Evolutionary conservation across 2,329 filamentous ascomycete species (phyloP).

Genomic region (Cercospora beticola): DNA sequence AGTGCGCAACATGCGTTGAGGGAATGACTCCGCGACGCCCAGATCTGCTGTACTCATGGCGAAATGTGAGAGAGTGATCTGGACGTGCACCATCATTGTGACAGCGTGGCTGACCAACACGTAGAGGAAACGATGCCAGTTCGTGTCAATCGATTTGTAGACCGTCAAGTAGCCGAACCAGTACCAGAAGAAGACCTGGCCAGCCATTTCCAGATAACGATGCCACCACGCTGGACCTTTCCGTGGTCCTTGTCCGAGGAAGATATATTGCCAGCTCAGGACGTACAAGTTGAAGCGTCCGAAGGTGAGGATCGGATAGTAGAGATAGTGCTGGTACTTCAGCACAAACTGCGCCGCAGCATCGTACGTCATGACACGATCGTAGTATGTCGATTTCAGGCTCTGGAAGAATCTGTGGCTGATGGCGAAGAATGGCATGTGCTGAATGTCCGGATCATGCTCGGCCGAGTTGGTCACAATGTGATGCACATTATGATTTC

Average conservation of each 20-base stretch:
- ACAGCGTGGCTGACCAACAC: constrained; percentile 64
- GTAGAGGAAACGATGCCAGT: constrained; percentile 59
- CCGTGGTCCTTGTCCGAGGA: constrained; percentile 55
- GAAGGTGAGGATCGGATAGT: constrained; percentile 64
- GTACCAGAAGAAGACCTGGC: constrained; percentile 65
- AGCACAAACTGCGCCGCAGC: constrained; percentile 59
- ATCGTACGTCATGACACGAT: constrained; percentile 65
- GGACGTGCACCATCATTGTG: constrained; percentile 68
- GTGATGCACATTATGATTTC: constrained; percentile 93
- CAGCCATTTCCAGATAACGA: constrained; percentile 63
- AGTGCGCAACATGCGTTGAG: constrained; percentile 67
- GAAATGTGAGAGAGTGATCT: constrained; percentile 72
- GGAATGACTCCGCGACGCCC: constrained; percentile 64
- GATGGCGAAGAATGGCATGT: constrained; percentile 68
- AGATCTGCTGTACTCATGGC: constrained; percentile 68
- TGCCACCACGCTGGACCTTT: constrained; percentile 67
- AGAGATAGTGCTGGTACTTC: constrained; percentile 63
- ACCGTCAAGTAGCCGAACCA: constrained; percentile 67
- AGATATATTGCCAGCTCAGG: constrained; percentile 65
- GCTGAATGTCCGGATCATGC: constrained; percentile 90
- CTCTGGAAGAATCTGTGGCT: constrained; percentile 64
- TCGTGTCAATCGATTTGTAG: constrained; percentile 60
- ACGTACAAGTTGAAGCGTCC: constrained; percentile 73
- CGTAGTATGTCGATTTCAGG: constrained; percentile 65
- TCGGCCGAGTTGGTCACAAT: constrained; percentile 94